phyloP scores from a whole-genome alignment of 352 stramenopile genomes.

The Phytophthora citricola region DNA sequence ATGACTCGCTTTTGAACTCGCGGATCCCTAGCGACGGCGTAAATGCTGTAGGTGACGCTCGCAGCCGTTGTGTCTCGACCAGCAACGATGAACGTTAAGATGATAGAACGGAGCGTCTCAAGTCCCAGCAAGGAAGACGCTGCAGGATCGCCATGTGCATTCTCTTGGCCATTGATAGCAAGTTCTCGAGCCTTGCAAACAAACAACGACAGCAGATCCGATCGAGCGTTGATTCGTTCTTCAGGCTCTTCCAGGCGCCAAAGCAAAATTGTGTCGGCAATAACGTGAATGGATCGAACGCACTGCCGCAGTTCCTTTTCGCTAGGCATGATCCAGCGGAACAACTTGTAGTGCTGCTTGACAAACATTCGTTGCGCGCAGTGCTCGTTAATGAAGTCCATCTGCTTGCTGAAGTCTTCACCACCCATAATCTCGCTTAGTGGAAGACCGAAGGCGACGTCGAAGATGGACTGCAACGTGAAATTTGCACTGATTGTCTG shows the following conservation, averaged over 20 bases:
- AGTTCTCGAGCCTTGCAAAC: slow-evolving; percentile 61
- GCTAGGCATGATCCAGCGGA: slow-evolving; percentile 66
- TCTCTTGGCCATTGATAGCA: slow-evolving; percentile 1
- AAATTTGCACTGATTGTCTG: slow-evolving; percentile 53
- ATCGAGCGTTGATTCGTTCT: slow-evolving; percentile 36
- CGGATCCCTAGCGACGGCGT: slow-evolving; percentile 67
- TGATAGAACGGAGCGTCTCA: slow-evolving; percentile 61
- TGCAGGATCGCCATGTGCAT: neutral
- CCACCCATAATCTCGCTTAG: slow-evolving; percentile 42
- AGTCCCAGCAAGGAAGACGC: slow-evolving; percentile 28
- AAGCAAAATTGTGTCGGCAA: slow-evolving; percentile 58
- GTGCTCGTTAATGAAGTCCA: slow-evolving; percentile 66
- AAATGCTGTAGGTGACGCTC: slow-evolving; percentile 80
- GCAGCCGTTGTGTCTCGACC: slow-evolving; percentile 84
- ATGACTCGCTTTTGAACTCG: slow-evolving; percentile 63
- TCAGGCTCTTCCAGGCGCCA: slow-evolving; percentile 44
- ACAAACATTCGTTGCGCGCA: slow-evolving; percentile 60
- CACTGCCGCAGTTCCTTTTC: slow-evolving; percentile 49
- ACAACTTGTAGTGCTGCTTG: slow-evolving; percentile 70
- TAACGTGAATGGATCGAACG: slow-evolving; percentile 33
- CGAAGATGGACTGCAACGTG: slow-evolving; percentile 63
- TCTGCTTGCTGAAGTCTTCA: slow-evolving; percentile 43
- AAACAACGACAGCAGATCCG: slow-evolving; percentile 65
- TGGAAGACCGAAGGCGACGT: slow-evolving; percentile 60
- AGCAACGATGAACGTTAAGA: slow-evolving; percentile 85